A percentile compares a stretch with the other conserved stretches of the same genome.
Conservation (phyloP, 129 eudicot genomes). For the Helianthus annuus region HanXRQr2.0-SUNRISE NC_035447.2:55726053-55726552, state of each 20-base stretch:
- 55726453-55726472: neutral
- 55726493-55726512: no score
- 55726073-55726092: no score
- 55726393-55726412: neutral
- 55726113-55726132: neutral
- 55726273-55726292: neutral
- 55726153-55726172: neutral
- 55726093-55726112: neutral
- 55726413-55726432: neutral
- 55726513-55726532: no score
- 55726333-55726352: neutral
- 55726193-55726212: neutral
- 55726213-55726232: constrained; percentile 6
- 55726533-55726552: no score
- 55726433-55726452: neutral
- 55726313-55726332: neutral
- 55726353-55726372: neutral
- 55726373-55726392: neutral
- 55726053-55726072: neutral
- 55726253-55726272: neutral
- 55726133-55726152: neutral
- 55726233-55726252: neutral
- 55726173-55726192: neutral
- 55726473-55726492: neutral
- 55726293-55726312: neutral